Evolutionary conservation across 2,329 filamentous ascomycete genomes (phyloP), one percentile per base, ranked within the genome.

Genomic region (Aspergillus melleus): DNA sequence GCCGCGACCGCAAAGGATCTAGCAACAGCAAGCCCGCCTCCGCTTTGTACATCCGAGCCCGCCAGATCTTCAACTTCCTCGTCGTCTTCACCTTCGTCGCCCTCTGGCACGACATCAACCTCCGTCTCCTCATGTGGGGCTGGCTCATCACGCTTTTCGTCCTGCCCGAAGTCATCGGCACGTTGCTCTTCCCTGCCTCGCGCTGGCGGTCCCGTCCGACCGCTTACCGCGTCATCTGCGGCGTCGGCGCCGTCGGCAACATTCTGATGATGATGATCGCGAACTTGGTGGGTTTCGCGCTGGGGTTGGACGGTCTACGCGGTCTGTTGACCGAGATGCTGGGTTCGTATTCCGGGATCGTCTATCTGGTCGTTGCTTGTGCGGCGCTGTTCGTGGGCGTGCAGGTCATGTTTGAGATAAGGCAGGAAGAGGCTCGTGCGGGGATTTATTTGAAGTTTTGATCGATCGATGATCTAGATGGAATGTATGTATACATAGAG

Each of bases 111-210:
- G 95, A 99, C 70, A 96, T 99, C 70, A 89, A 96, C 77, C 84
- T 98, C 30, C 86, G 90, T 10, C 82, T 99, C 44, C 83, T 99
- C 32, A 89, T 96, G 75, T 99, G 95, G 95, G 94, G 95, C 29
- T 99, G 95, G 95, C 83, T 99, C 44, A 87, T 99, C 64, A 93
- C 96, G 0, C 79, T 98, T 24, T 99, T 99, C 77, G 91, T 99
- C 75, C 74, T 97, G 6, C 95, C 95, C 0, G 95, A 99, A 79
- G 86, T 94, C 67, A 79, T 90, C 8, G 92, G 87, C 0, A 81
- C 82, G 0, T 80, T 86, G 44, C 60, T 93, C 0, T 96, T 99
- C 74, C 93, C 94, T 0, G 80, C 83, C 55, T 82, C 82, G 46
- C 87, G 85, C 66, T 98, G 90, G 87, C 86, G 87, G 68, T 78